Conservation (phyloP, 2,329 filamentous ascomycete species). For the Blastomyces parvus region DNA sequence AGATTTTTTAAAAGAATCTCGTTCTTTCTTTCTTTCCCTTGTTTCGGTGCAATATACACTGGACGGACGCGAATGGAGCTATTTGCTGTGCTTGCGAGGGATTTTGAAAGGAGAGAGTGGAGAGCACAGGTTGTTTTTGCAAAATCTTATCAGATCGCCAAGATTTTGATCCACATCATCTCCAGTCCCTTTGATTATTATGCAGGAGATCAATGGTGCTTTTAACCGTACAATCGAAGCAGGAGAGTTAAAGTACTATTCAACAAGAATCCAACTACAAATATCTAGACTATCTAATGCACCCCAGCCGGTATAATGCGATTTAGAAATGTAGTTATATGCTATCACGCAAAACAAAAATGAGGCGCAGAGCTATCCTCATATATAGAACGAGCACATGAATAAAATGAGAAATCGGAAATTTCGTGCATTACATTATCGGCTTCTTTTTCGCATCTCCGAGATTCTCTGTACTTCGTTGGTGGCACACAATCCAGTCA, state of each 20-base stretch:
- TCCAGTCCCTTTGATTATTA: too few species aligned
- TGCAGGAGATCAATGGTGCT: too few species aligned
- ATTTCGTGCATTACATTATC: neutral
- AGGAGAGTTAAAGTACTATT: neutral
- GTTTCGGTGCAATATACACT: neutral
- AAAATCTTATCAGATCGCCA: too few species aligned
- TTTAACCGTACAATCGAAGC: neutral
- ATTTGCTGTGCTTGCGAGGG: too few species aligned
- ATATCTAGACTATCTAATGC: neutral
- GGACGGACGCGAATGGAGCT: too few species aligned
- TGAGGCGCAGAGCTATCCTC: neutral
- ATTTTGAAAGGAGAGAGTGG: too few species aligned
- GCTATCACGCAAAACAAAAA: neutral
- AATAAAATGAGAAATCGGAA: neutral
- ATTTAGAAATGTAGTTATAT: neutral
- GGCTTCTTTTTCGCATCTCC: neutral
- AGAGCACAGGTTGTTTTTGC: too few species aligned
- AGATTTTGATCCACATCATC: too few species aligned
- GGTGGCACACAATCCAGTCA: neutral
- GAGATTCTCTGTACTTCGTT: neutral
- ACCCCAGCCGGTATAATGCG: neutral
- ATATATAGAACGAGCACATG: neutral
- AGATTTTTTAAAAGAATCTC: too few species aligned
- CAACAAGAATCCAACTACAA: neutral
- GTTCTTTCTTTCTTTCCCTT: neutral